Base-by-base conservation (phyloP, 768 basidiomycete species). In the Boletus rubropictus region DNA sequence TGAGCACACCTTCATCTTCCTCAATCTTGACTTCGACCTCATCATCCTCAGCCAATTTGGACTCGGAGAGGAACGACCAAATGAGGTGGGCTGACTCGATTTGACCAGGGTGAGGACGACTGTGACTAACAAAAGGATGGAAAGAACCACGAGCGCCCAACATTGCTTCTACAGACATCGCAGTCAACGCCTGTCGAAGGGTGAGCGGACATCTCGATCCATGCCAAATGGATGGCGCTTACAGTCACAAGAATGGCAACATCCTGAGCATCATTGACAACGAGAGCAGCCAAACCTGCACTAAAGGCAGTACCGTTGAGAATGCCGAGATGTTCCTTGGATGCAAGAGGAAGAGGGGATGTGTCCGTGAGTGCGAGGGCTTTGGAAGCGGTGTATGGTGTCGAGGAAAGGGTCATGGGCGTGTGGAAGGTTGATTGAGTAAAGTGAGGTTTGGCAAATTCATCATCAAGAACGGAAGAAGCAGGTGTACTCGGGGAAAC, bases 221-320 rank as follows among this genome's bases (percentile, higher is more conserved):
- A 17, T 4, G 31, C 17, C 2, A 1, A 1, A 37, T 2, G 5
- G 15, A 5, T 21, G 9, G 3, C 9, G 59, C 63, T 46, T 41
- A 67, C 65, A 2, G 63, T 53, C 11, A 84, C 73, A 17, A 86
- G 72, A 20, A 87, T 65, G 8, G 77, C 77, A 29, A 86, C 69
- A 49, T 84, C 82, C 29, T 81, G 77, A 15, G 86, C 81, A 39
- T 88, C 86, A 54, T 81, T 77, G 44, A 89, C 67, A 8, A 84
- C 86, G 14, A 93, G 73, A 7, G 83, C 73, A 4, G 80, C 85
- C n/a, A 89, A 78, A 7, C 86, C 81, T 0, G 89, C 81, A 28
- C 84, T 86, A 66, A 90, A 90, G 0, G 88, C 86, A 1, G 89
- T 90, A 41, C 90, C 91, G 60, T 93, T 93, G 34, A 89, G 67